Evolutionary conservation across 1,139 yeast species (phyloP).

Genomic region (Lodderomyces jiufengensis): DNA sequence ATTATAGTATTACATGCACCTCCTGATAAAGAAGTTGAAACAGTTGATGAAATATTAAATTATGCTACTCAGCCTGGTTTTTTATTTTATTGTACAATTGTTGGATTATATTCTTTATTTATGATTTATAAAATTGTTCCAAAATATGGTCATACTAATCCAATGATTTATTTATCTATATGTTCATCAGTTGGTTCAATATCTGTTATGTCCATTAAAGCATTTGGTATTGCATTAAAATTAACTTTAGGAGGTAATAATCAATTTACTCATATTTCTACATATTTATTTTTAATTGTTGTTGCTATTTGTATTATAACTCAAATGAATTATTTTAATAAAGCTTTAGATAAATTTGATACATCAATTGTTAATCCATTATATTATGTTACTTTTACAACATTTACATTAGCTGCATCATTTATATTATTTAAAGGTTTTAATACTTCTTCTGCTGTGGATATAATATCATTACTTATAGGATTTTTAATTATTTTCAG

Average conservation of each 20-base stretch:
- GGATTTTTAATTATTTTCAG: constrained; percentile 86
- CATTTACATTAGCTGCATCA: constrained; percentile 82
- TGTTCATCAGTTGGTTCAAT: constrained; percentile 91
- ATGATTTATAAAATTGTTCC: constrained; percentile 88
- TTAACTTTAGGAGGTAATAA: constrained; percentile 84
- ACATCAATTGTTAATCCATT: constrained; percentile 90
- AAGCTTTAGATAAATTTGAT: constrained; percentile 89
- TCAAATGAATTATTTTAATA: constrained; percentile 92
- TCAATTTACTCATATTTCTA: constrained; percentile 81
- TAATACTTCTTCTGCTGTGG: constrained; percentile 77
- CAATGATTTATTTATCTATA: constrained; percentile 85
- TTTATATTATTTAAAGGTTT: constrained; percentile 85
- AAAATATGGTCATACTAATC: constrained; percentile 72
- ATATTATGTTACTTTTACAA: constrained; percentile 88
- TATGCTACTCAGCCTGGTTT: constrained; percentile 84
- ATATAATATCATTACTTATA: constrained; percentile 78
- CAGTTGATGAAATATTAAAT: constrained; percentile 81
- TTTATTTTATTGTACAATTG: constrained; percentile 60
- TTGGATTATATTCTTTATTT: constrained; percentile 62
- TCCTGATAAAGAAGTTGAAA: constrained; percentile 81
- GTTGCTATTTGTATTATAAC: constrained; percentile 81
- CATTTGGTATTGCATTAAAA: constrained; percentile 88
- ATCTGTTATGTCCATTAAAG: constrained; percentile 89
- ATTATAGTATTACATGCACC: constrained; percentile 91
- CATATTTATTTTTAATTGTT: constrained; percentile 75